A percentile compares a stretch with the other conserved stretches of the same genome.
Conservation (phyloP, 106 monocot genomes). For the Amphibolis antarctica region DNA sequence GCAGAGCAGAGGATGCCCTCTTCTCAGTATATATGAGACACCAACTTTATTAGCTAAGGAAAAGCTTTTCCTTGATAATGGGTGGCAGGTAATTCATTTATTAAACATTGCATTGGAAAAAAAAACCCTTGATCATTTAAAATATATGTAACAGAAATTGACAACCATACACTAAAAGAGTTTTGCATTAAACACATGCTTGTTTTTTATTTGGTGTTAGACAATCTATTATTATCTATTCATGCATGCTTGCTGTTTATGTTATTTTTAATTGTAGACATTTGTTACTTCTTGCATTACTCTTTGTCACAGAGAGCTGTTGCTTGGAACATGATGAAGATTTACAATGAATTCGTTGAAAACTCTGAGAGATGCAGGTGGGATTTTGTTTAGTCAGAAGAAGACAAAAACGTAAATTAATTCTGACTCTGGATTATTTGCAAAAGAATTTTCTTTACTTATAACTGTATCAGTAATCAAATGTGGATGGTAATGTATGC, state of each 20-base stretch:
- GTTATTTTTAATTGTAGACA: neutral
- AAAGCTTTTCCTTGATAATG: conserved; percentile 12
- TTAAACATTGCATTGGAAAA: neutral
- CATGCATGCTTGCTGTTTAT: neutral
- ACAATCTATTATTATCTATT: neutral
- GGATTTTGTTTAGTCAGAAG: conserved; percentile 44
- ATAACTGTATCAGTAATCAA: too few species aligned
- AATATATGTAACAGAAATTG: neutral
- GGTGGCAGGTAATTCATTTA: conserved; percentile 13
- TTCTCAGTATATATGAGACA: conserved; percentile 9
- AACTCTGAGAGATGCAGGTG: conserved; percentile 65
- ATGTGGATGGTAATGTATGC: too few species aligned
- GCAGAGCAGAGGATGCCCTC: conserved; percentile 19
- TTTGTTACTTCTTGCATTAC: neutral
- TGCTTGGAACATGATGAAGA: conserved; percentile 83
- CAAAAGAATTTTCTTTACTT: too few species aligned
- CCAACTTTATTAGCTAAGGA: conserved; percentile 12
- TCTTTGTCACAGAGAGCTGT: conserved; percentile 28
- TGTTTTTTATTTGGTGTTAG: neutral
- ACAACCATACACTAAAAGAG: neutral
- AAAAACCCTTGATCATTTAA: neutral
- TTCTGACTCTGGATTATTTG: neutral
- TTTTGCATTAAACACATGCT: neutral
- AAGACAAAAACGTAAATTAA: conserved; percentile 20
- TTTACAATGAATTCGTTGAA: conserved; percentile 88